Evolutionary conservation across 345 rosid species (phyloP).

Genomic region (Eucalyptus coolabah): DNA sequence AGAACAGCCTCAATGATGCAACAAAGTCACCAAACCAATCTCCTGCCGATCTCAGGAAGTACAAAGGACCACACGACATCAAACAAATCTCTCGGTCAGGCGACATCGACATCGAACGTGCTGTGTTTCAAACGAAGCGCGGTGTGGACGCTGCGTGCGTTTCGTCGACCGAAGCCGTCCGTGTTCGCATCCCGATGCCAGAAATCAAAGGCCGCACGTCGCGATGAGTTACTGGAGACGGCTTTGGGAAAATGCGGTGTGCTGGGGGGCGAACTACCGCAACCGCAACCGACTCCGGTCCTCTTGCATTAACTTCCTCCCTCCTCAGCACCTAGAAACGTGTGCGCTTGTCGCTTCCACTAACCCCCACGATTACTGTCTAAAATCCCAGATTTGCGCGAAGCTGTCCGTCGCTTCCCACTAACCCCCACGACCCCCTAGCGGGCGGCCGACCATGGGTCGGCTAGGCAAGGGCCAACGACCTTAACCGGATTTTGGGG

Average conservation of each 20-base stretch:
- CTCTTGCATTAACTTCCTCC: neutral
- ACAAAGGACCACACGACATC: neutral
- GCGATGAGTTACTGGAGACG: neutral
- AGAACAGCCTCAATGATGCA: neutral
- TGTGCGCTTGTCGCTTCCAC: neutral
- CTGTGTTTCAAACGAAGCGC: neutral
- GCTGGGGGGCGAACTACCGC: neutral
- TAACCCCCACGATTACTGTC: neutral
- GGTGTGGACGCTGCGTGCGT: neutral
- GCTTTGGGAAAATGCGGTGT: neutral
- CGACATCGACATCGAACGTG: neutral
- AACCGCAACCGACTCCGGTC: neutral
- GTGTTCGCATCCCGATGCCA: neutral
- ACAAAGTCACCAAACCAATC: neutral
- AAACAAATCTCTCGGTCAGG: neutral
- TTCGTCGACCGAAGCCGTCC: neutral
- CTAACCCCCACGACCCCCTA: too few relatives aligned
- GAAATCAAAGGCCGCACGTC: neutral
- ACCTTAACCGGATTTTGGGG: too few relatives aligned
- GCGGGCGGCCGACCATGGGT: too few relatives aligned
- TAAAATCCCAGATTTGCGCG: too few relatives aligned
- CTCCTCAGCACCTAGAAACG: neutral
- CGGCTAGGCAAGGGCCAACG: accelerated
- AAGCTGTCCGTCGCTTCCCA: too few relatives aligned
- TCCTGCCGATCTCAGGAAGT: neutral